Conservation (phyloP, 108 stramenopile genomes). For the Fragilariopsis cylindrus region DNA sequence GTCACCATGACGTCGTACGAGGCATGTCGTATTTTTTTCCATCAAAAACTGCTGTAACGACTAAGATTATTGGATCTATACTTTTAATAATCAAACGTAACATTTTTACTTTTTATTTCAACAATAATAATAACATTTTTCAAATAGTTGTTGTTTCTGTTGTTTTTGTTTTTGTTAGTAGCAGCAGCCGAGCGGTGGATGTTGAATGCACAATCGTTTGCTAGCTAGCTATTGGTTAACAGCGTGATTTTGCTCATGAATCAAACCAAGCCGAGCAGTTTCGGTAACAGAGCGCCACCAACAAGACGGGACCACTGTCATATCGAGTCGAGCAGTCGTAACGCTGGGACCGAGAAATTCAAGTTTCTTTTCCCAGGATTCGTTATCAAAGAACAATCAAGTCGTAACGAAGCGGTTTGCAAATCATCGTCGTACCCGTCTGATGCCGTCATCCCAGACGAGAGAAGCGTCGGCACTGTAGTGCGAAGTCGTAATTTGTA, state of each 20-base stretch:
- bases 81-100: too few species aligned
- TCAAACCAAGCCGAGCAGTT: conserved; percentile 2
- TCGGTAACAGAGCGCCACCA: conserved; percentile 3
- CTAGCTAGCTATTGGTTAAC: too few species aligned
- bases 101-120: too few species aligned
- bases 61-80: too few species aligned
- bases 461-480: background rate
- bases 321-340: conserved; percentile 9
- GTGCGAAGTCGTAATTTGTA: conserved; percentile 6
- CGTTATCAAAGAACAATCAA: conserved; percentile 11
- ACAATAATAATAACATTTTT: too few species aligned
- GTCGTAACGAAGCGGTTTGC: conserved; percentile 7
- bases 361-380: background rate
- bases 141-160: too few species aligned
- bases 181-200: too few species aligned
- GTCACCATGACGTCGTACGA: conserved; percentile 96
- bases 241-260: conserved; percentile 11
- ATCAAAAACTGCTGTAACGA: conserved; percentile 4
- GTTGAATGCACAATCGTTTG: too few species aligned
- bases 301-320: conserved; percentile 7
- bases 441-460: background rate
- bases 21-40: conserved; percentile 43
- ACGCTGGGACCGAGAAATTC: background rate
- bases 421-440: conserved; percentile 5
- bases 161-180: too few species aligned